These are phyloP conservation scores for Hypoxylon sp. DNA, from an alignment of 2,329 filamentous ascomycete species.

Conservation along the genomic window DNA sequence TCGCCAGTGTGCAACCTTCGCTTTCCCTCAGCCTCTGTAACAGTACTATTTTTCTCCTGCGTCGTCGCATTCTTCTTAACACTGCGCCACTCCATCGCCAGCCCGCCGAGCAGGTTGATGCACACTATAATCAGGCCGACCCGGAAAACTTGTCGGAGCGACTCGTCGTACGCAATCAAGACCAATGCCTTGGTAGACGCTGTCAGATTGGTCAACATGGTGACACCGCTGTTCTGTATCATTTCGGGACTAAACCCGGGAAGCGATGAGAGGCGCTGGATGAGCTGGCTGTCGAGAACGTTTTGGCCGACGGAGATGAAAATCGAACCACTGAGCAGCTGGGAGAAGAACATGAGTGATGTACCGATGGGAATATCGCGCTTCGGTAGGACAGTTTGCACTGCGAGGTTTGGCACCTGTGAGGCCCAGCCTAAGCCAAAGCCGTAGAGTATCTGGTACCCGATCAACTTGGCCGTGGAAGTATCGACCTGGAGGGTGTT, in stretches of 20 bases:
- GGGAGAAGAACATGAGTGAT: slow-evolving; percentile 59
- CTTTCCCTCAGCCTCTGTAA: neutral
- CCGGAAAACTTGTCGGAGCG: slow-evolving; percentile 70
- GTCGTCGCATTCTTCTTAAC: slow-evolving; percentile 38
- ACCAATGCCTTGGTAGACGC: slow-evolving; percentile 18
- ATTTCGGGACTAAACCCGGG: slow-evolving; percentile 44
- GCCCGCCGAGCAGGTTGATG: slow-evolving; percentile 66
- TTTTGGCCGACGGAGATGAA: slow-evolving; percentile 60
- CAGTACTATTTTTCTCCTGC: neutral
- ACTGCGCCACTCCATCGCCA: slow-evolving; percentile 70
- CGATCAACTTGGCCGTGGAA: slow-evolving; percentile 41
- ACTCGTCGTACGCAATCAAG: slow-evolving; percentile 68
- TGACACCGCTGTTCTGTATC: slow-evolving; percentile 50
- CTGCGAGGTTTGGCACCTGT: slow-evolving; percentile 55
- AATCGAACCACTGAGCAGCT: slow-evolving; percentile 60
- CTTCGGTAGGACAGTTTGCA: slow-evolving; percentile 59
- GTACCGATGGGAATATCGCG: slow-evolving; percentile 58
- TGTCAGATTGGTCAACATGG: slow-evolving; percentile 20
- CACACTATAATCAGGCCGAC: slow-evolving; percentile 67
- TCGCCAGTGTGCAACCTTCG: too few species aligned
- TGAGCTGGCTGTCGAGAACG: slow-evolving; percentile 57
- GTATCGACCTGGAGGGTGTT: slow-evolving; percentile 39
- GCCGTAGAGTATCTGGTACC: slow-evolving; percentile 49
- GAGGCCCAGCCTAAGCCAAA: slow-evolving; percentile 45
- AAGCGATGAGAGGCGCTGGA: slow-evolving; percentile 43